A percentile compares a stretch with the other conserved stretches of the same genome.
Conservation (phyloP, 768 basidiomycete genomes). For the Pleurotus pulmonarius region DNA sequence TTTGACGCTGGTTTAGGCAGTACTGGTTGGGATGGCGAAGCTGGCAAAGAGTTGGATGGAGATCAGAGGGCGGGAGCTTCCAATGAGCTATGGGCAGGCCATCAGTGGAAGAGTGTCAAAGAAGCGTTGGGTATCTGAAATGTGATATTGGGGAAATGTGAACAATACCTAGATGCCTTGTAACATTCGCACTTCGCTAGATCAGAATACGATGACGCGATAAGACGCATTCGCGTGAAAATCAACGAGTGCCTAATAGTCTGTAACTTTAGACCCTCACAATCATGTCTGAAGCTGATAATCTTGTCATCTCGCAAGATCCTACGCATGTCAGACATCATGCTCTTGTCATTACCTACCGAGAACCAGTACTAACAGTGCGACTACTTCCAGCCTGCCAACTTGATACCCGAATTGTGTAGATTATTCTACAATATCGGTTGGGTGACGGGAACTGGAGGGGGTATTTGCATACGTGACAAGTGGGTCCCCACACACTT, state of each 20-base stretch:
- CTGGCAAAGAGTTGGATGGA: constrained; percentile 8
- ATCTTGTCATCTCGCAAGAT: constrained; percentile 56
- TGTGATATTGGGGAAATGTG: too few species aligned
- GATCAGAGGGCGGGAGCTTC: constrained; percentile 14
- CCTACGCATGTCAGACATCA: constrained; percentile 51
- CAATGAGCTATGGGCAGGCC: constrained; percentile 17
- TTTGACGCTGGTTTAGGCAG: constrained; percentile 12
- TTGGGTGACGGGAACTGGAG: constrained; percentile 91
- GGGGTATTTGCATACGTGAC: constrained; percentile 71
- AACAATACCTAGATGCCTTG: too few species aligned
- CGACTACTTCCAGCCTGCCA: constrained; percentile 63
- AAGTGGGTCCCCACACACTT: constrained; percentile 38
- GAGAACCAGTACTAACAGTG: constrained; percentile 2
- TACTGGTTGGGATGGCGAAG: constrained; percentile 13
- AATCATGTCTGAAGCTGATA: constrained; percentile 26
- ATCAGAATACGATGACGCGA: too few species aligned
- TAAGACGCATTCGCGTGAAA: too few species aligned
- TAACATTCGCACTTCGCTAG: too few species aligned
- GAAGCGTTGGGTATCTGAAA: constrained; percentile 6
- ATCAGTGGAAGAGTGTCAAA: constrained; percentile 17
- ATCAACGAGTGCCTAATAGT: too few species aligned
- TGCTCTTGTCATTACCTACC: not conserved
- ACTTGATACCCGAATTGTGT: constrained; percentile 85
- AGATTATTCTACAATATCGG: constrained; percentile 82
- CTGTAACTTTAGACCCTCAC: too few species aligned